A percentile compares a stretch with the other conserved stretches of the same genome.
Conservation (phyloP, 192 early-diverging fungal species). For the Funneliformis mosseae region DNA sequence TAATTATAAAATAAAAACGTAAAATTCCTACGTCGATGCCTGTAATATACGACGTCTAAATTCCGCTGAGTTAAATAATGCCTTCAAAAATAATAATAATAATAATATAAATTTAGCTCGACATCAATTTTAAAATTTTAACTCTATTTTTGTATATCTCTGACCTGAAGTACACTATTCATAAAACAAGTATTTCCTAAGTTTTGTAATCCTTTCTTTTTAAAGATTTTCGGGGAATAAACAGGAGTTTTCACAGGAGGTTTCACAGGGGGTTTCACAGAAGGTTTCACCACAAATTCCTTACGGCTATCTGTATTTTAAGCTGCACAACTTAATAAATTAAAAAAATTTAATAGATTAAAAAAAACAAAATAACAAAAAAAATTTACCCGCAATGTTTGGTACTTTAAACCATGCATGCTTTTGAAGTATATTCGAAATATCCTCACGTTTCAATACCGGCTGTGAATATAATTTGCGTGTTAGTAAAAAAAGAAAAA, state of each 20-base stretch:
- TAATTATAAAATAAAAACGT: not conserved
- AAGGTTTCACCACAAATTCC: not conserved
- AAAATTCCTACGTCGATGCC: not conserved
- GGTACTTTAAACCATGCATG: not conserved
- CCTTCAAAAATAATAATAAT: not conserved
- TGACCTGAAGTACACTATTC: conserved; percentile 79
- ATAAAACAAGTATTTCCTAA: conserved; percentile 89
- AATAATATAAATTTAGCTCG: not conserved
- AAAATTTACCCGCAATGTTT: conserved; percentile 3
- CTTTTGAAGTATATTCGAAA: not conserved
- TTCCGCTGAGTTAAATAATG: conserved; percentile 23
- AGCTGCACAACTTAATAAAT: not conserved
- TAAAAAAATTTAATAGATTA: not conserved
- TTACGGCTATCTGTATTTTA: not conserved
- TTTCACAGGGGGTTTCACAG: no score
- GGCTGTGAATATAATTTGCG: not conserved
- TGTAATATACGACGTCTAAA: conserved; percentile 13
- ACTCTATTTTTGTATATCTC: not conserved
- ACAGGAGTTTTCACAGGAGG: not conserved
- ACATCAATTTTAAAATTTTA: not conserved
- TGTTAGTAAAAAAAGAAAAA: not conserved
- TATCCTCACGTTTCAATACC: not conserved
- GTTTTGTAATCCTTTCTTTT: conserved; percentile 67
- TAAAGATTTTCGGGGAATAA: not conserved
- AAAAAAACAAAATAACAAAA: not conserved